Evolutionary conservation across 2,329 filamentous ascomycete genomes (phyloP).

Genomic region (Pyricularia pennisetigena): DNA sequence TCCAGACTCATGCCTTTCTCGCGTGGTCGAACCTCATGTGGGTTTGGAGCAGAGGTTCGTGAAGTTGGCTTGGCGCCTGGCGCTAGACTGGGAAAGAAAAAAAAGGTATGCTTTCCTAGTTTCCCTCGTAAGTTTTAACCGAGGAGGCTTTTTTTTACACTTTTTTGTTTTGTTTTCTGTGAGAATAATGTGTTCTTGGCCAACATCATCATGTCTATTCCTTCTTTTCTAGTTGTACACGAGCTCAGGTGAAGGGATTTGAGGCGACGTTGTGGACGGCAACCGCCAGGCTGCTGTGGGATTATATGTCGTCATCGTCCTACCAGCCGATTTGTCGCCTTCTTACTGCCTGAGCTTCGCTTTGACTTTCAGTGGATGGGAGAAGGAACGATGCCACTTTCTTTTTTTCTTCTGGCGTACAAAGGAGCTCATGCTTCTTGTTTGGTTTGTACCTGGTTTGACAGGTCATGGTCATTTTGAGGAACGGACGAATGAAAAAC

Average conservation of each 20-base stretch:
- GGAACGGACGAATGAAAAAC: neutral
- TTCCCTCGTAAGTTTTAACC: too few species aligned
- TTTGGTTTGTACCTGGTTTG: too few species aligned
- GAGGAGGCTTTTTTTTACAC: too few species aligned
- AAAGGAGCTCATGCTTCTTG: too few species aligned
- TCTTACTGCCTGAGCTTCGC: neutral
- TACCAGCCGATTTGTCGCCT: neutral
- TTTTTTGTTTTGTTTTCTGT: too few species aligned
- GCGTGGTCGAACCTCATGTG: too few species aligned
- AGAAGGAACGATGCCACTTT: neutral
- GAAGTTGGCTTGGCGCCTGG: too few species aligned
- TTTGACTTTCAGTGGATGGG: neutral
- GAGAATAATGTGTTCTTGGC: neutral
- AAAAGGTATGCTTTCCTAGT: too few species aligned
- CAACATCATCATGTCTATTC: neutral
- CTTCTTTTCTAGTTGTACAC: neutral
- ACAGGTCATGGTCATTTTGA: neutral
- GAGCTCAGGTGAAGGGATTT: neutral
- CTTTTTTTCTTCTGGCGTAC: too few species aligned
- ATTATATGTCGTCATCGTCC: constrained; percentile 7
- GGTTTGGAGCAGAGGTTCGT: too few species aligned
- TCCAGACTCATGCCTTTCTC: too few species aligned
- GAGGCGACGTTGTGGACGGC: neutral
- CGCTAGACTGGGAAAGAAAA: too few species aligned
- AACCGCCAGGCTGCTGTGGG: constrained; percentile 9